Evolutionary conservation across 2,329 filamentous ascomycete genomes (phyloP), one percentile per base, ranked within the genome.

Genomic region (Lachnellula cervina): DNA sequence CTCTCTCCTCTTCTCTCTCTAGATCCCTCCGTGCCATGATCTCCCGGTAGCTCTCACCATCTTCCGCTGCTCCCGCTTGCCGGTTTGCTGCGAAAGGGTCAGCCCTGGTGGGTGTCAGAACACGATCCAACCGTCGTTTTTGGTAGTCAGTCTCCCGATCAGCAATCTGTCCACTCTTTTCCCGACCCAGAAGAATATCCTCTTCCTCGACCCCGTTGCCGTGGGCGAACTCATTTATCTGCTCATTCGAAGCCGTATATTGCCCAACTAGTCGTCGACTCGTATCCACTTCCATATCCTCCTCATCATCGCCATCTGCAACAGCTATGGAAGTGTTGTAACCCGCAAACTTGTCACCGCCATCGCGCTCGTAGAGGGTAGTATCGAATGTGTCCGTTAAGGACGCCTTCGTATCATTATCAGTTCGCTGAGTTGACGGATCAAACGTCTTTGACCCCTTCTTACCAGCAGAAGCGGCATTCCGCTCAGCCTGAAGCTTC

Each of bases 101-200:
- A 59, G 86, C 89, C 67, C 90, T 86, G 8, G 89, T 91, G 4
- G 92, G 91, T 21, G 90, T 94, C 60, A 97, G 79, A 51, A 83
- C 86, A 59, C 94, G 90, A 70, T 96, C 87, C 72, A 96, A 95
- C 57, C 92, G 86, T 63, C 92, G 89, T 75, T 96, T 96, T 75
- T 99, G 95, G 71, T 99, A 99, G 69, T 97, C 93, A 61, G 91
- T 95, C 77, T 97, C 93, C 67, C 94, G 88, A 70, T 95, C 93
- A 59, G 87, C 80, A 69, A 99, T 97, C 66, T 93, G 87, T 56
- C 88, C 91, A 71, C 90, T 89, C 74, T 93, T 89, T 77, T 97
- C 94, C 64, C 83, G 84, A 45, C 88, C 89, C 50, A 91, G 80
- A 60, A 99, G 78, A 6, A 93, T 87, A 68, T 99, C 95, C 57